These are phyloP conservation scores for Diaporthe citrichinensis DNA, from an alignment of 2,329 filamentous ascomycete species.

Conservation along the genomic window DNA sequence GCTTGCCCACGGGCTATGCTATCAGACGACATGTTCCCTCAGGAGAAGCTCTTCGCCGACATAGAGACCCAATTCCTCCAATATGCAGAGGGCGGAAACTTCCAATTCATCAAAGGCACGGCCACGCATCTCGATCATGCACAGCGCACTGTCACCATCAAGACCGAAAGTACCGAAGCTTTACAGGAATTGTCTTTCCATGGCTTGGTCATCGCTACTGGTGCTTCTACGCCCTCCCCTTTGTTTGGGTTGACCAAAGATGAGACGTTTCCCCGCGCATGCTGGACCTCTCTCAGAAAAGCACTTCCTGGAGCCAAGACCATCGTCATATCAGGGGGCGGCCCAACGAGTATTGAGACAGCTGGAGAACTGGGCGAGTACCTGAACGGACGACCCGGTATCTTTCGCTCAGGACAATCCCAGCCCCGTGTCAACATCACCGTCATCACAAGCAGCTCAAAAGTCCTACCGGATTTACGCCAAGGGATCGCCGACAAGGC, in stretches of 20 bases:
- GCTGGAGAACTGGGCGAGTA: constrained; percentile 66
- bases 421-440: constrained; percentile 59
- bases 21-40: constrained; percentile 58
- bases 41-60: constrained; percentile 60
- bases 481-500: constrained; percentile 56
- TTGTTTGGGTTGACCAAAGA: constrained; percentile 57
- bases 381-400: constrained; percentile 61
- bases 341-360: constrained; percentile 60
- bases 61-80: constrained; percentile 55
- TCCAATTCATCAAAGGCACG: constrained; percentile 59
- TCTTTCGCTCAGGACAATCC: constrained; percentile 50
- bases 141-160: constrained; percentile 51
- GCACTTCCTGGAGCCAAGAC: constrained; percentile 55
- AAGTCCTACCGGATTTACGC: constrained; percentile 58
- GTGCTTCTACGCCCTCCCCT: constrained; percentile 60
- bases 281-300: constrained; percentile 57
- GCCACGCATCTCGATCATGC: constrained; percentile 54
- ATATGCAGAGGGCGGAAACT: constrained; percentile 52
- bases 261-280: constrained; percentile 49
- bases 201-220: constrained; percentile 64
- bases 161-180: constrained; percentile 9
- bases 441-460: constrained; percentile 55
- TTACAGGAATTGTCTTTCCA: constrained; percentile 53
- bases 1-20: constrained; percentile 63
- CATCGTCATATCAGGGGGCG: constrained; percentile 62